These are phyloP conservation scores for Penicillium vulpinum DNA, from an alignment of 2,329 filamentous ascomycete species.

Conservation along the genomic window DNA sequence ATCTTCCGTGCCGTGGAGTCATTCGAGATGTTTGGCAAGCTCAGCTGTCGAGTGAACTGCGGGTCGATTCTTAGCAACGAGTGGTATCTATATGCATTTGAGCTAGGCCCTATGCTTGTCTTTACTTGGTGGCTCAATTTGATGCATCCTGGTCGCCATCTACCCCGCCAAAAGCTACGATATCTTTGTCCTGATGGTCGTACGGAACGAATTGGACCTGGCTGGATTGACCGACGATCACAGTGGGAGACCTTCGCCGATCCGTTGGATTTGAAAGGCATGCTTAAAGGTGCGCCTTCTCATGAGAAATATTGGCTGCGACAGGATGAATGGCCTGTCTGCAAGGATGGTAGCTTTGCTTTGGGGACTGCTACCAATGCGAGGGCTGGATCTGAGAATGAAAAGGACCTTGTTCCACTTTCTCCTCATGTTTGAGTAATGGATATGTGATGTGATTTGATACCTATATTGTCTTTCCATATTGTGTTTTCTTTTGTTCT, in stretches of 20 bases:
- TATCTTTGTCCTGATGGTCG: constrained; percentile 33
- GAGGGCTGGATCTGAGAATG: neutral
- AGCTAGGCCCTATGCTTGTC: constrained; percentile 38
- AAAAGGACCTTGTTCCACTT: neutral
- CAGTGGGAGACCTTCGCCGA: constrained; percentile 31
- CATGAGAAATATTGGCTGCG: constrained; percentile 34
- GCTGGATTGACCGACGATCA: constrained; percentile 33
- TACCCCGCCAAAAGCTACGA: constrained; percentile 29
- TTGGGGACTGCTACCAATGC: constrained; percentile 24
- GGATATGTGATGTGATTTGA: neutral
- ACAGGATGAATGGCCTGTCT: constrained; percentile 29
- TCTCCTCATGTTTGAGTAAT: neutral
- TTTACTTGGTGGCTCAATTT: constrained; percentile 39
- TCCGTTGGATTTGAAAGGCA: constrained; percentile 29
- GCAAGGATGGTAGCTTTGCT: constrained; percentile 30
- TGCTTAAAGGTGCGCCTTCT: constrained; percentile 24
- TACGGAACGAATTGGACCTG: constrained; percentile 35
- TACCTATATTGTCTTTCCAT: neutral
- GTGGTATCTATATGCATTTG: constrained; percentile 42
- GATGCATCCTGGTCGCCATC: constrained; percentile 37
- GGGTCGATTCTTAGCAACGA: constrained; percentile 32
- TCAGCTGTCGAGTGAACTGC: constrained; percentile 27
- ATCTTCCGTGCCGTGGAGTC: constrained; percentile 39
- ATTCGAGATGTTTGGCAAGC: constrained; percentile 26
- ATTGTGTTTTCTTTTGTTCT: neutral